Base-by-base conservation (phyloP, 352 stramenopile species). In the Pythium dissimile region DNA sequence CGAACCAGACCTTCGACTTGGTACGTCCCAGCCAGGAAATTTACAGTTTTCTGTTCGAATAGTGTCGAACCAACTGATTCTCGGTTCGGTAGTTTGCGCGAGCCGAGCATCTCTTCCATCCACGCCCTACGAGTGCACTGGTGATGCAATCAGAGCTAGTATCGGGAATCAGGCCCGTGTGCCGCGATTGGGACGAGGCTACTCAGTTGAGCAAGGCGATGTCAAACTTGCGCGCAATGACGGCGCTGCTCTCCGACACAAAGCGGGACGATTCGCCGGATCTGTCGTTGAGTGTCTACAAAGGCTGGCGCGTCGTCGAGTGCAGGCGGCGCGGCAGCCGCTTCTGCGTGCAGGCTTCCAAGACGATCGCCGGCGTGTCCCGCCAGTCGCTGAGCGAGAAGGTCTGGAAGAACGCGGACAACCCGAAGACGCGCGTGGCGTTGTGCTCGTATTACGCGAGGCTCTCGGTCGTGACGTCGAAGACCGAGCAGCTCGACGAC, bases 281-380 rank as follows among this genome's bases (percentile, higher is more conserved):
- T 16, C 48, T 57, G 3, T 7, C 5, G 23, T 5, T 57, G 10
- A 67, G 32, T 18, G 39, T 50, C 1, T 66, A 51, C 45, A 44
- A 45, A 7, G 59, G 45, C 18, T 67, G 59, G 59, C 44, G 38
- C 13, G n/a, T 67, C 16, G 44, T 45, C 7, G 59, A 67, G 38
- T 41, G 38, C 21, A 43, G 18, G 23, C 44, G 30, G 12, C 46
- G 44, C 5, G 51, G 44, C 15, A 57, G 45, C n/a, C 37, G 44
- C 13, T 48, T 52, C 21, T 59, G 24, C 13, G 28, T 55, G 12
- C 27, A 38, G 8, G 59, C 51, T 15, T 52, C 52, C 7, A 67
- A 56, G 30, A 42, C 11, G 10, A 26, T 61, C 31, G 23, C 18
- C 2, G 44, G 37, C 1, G 23, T 57, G 1, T 35, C 34, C 10